Evolutionary conservation across 2,329 filamentous ascomycete species (phyloP), one percentile per base, ranked within the genome.

Genomic region (Paracamarosporium sp.): DNA sequence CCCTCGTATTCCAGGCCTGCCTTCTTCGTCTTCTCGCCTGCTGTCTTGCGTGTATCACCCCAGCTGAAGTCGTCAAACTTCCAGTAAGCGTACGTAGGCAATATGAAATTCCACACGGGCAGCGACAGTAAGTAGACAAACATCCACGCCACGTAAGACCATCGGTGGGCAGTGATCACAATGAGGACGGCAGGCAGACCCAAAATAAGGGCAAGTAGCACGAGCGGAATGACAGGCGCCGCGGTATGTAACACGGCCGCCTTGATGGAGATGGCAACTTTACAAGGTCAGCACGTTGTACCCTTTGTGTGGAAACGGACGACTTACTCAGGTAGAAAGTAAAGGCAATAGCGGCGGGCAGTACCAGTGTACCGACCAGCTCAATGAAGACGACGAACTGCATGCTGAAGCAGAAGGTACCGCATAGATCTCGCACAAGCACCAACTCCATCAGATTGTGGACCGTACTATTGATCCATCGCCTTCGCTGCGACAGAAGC

Each of bases 31-130:
- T 90, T 92, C 73, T 97, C 94, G 27, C 93, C 93, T 0, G 89
- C 91, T 38, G 94, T 97, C 86, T 98, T 96, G 61, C 95, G 88
- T 54, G 95, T 99, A 63, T 99, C 96, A 71, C 95, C 95, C 95
- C 95, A 99, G 56, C 91, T 96, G 83, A 99, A 99, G 81, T 99
- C 95, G 76, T 99, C 95, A 76, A 99, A 99, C 81, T 99, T 98
- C 95, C 95, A 99, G 83, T 94, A 99, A 3, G 95, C 90, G 75
- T 99, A 99, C 7, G 87, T 87, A 0, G 95, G 95, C 8, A 99
- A 87, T 35, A 99, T 84, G 76, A 99, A 97, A 79, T 99, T 99
- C 95, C 95, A 99, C 56, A 99, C 86, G 0, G 96, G 96, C 1
- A 99, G 87, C 1, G 95, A 97, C 44, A 93, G 53, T 17, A 99